Evolutionary conservation across 768 basidiomycete genomes (phyloP), one percentile per base, ranked within the genome.

Genomic region (Strobilomyces echinocephalus): DNA sequence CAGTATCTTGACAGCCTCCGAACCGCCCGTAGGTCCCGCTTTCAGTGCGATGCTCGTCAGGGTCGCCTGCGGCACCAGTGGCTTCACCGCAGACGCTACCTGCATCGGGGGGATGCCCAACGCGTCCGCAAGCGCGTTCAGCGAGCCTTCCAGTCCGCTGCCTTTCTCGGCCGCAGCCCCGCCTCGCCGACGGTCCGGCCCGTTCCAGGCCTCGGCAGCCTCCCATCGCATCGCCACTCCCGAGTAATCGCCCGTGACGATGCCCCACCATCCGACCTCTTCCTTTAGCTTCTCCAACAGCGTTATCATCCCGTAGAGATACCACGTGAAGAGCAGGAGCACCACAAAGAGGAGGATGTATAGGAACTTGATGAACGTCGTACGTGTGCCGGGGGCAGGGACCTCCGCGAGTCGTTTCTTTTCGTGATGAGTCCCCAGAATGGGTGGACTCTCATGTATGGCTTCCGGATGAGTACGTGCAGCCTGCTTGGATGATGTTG

Each of bases 71-170:
- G 85, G 83, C 10, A 87, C 78, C 55, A 82, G 67, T 30, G 81
- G 73, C 57, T 76, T 74, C 45, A 88, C 81, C 1, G 85, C 87
- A 16, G 72, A 74, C 3, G 87, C 85, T 1, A 89, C 70, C 35
- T 85, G 81, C 38, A 72, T 69, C 15, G 82, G 73, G 0, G 80
- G 76, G 61, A 88, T 77, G 1, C 85, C 87, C 30, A 89, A 71
- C 31, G 78, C 81, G 8, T 71, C 69, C 11, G 87, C 87, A 11
- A 89, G 73, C 14, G 75, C 79, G 47, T 80, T 78, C 50, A 88
- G 79, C 34, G 75, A 73, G 5, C 74, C 72, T 60, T 87, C 84
- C 38, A 88, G 73, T 5, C 66, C 58, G n/a, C n/a, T n/a, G 10
- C 12, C 38, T 8, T 33, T 52, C 11, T 10, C 55, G 15, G 26